Conservation (phyloP, 1,284 basidiomycete genomes). For the Boletus mariae region DNA sequence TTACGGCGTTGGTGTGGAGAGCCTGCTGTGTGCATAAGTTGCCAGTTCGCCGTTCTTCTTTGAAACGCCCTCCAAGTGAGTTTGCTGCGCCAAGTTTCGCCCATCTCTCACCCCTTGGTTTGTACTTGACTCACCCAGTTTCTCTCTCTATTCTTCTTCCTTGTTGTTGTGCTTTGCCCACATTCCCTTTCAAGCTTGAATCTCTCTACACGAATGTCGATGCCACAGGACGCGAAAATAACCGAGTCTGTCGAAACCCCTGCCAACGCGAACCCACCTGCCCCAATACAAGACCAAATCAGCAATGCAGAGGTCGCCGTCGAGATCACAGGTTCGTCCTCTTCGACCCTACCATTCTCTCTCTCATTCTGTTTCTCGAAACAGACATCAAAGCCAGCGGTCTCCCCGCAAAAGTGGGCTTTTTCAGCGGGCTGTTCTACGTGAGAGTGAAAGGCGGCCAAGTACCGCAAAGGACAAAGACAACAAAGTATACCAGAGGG, state of each 20-base stretch:
- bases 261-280: background rate
- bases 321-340: conserved; percentile 27
- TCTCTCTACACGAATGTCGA: conserved; percentile 13
- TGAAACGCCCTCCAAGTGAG: background rate
- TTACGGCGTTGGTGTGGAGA: background rate
- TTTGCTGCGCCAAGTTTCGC: background rate
- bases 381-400: conserved; percentile 33
- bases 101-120: background rate
- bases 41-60: background rate
- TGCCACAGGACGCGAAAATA: conserved; percentile 5
- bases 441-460: conserved; percentile 27
- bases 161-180: background rate
- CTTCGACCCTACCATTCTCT: background rate
- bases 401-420: conserved; percentile 29
- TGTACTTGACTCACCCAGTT: background rate
- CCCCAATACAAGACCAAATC: conserved; percentile 2
- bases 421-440: conserved; percentile 29
- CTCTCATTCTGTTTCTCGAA: background rate
- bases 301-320: conserved; percentile 19
- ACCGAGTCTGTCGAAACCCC: background rate
- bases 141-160: background rate
- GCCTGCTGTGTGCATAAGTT: background rate
- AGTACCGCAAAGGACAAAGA: conserved; percentile 29
- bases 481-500: conserved; percentile 19
- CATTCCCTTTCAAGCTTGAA: background rate